Evolutionary conservation across 2,329 filamentous ascomycete species (phyloP).

Genomic region (Blastomyces emzantsi): DNA sequence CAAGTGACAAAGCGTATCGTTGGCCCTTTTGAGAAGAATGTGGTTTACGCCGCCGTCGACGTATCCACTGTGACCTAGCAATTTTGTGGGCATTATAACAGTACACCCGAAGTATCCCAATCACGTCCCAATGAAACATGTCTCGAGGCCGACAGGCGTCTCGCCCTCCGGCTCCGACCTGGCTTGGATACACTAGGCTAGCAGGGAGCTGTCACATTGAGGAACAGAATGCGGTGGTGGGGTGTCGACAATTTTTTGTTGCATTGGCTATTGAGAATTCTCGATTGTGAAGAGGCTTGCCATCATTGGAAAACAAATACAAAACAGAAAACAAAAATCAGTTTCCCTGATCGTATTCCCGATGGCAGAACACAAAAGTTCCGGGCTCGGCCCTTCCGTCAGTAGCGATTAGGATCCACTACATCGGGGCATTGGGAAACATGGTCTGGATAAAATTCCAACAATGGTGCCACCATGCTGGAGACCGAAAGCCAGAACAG

Average conservation of each 20-base stretch:
- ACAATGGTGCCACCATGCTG: slow-evolving; percentile 6
- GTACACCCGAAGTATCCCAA: neutral
- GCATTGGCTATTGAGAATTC: neutral
- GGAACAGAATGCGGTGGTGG: neutral
- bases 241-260: neutral
- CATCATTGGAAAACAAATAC: neutral
- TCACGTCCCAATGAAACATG: neutral
- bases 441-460: neutral
- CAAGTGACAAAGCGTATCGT: neutral
- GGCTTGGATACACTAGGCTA: neutral
- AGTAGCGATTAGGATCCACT: neutral
- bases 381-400: neutral
- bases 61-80: neutral
- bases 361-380: neutral
- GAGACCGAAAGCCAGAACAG: slow-evolving; percentile 4
- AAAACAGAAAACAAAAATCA: neutral
- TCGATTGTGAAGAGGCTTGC: neutral
- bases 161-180: neutral
- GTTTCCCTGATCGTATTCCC: neutral
- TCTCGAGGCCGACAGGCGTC: neutral
- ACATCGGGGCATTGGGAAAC: neutral
- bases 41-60: neutral
- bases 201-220: neutral
- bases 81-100: neutral
- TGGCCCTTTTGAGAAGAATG: neutral